These are phyloP conservation scores for Pichia sp. DNA, from an alignment of 1,139 yeast species.

Conservation along the genomic window DNA sequence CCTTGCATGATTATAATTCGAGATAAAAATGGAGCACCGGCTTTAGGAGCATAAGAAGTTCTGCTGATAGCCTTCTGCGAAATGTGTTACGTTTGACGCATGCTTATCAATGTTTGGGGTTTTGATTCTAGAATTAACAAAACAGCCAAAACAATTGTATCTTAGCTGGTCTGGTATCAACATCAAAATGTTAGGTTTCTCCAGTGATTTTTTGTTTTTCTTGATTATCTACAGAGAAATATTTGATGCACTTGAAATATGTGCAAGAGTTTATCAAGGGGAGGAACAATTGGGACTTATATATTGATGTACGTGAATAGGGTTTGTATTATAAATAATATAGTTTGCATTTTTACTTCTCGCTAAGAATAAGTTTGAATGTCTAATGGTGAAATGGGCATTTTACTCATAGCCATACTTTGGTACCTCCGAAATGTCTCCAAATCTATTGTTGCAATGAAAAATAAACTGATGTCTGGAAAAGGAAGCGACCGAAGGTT, in stretches of 20 bases:
- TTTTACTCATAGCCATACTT: no score
- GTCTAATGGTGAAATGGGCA: no score
- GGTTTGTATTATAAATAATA: no score
- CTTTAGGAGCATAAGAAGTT: slow-evolving; percentile 24
- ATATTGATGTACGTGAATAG: no score
- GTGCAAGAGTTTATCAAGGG: no score
- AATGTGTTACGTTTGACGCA: slow-evolving; percentile 18
- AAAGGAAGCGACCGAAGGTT: not conserved
- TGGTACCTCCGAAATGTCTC: no score
- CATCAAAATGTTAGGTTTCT: slow-evolving; percentile 18
- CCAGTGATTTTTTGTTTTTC: not conserved
- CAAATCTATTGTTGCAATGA: no score
- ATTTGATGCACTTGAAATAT: no score
- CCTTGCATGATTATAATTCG: slow-evolving; percentile 20
- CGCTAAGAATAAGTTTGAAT: no score
- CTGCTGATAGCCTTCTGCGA: slow-evolving; percentile 22
- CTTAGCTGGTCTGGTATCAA: slow-evolving; percentile 25
- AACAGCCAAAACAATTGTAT: slow-evolving; percentile 22
- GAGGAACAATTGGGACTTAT: no score
- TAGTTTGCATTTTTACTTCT: no score
- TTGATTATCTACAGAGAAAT: no score
- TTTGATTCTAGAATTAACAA: slow-evolving; percentile 18
- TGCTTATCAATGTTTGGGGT: slow-evolving; percentile 23
- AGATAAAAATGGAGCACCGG: slow-evolving; percentile 22
- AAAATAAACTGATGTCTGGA: not conserved